Conservation (phyloP, 805 yeast genomes). For the Wickerhamiella dianesei region DNA sequence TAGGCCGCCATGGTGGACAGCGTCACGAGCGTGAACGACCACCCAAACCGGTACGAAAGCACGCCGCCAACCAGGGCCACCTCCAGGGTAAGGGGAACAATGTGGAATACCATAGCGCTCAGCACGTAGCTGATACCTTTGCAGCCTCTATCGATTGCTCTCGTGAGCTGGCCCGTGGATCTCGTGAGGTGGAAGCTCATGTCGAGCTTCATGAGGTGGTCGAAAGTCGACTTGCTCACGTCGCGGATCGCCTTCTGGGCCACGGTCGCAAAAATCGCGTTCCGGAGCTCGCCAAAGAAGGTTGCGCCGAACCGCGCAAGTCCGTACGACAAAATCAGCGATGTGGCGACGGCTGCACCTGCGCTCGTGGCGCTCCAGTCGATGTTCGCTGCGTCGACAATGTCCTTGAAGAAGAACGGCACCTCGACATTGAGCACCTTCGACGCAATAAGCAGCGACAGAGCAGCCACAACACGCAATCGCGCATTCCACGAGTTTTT, state of each 20-base stretch:
- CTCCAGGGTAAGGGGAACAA: constrained; percentile 83
- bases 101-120: constrained; percentile 95
- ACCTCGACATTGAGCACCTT: constrained; percentile 88
- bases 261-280: constrained; percentile 90
- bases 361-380: constrained; percentile 62
- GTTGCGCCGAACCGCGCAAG: constrained; percentile 91
- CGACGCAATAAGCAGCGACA: constrained; percentile 59
- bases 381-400: constrained; percentile 83
- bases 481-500: constrained; percentile 30
- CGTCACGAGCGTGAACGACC: constrained; percentile 79
- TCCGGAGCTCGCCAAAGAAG: constrained; percentile 82
- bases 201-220: constrained; percentile 71
- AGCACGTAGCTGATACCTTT: constrained; percentile 91
- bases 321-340: constrained; percentile 74
- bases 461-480: constrained; percentile 61
- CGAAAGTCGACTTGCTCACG: constrained; percentile 79
- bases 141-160: constrained; percentile 96
- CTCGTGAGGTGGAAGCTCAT: constrained; percentile 76
- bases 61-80: constrained; percentile 88
- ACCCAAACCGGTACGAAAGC: constrained; percentile 82
- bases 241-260: constrained; percentile 87
- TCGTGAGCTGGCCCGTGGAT: constrained; percentile 90
- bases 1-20: constrained; percentile 79
- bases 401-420: constrained; percentile 82
- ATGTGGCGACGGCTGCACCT: constrained; percentile 20